These are phyloP conservation scores for Colletotrichum godetiae DNA, from an alignment of 2,329 filamentous ascomycete genomes.

Conservation along the genomic window DNA sequence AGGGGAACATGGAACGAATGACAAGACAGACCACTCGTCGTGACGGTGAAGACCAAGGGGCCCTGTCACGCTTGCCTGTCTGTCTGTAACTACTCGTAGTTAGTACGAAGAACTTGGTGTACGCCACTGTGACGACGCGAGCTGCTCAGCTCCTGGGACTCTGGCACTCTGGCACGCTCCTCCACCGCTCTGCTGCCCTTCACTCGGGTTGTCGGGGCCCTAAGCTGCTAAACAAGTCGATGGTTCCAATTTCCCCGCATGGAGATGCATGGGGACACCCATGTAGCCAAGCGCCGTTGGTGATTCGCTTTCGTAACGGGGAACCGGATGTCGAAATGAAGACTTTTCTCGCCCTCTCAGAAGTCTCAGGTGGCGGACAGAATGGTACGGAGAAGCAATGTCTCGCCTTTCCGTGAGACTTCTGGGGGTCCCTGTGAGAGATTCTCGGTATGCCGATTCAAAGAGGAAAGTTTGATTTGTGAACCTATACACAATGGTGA, in stretches of 20 bases:
- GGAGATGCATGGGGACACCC: conserved; percentile 2
- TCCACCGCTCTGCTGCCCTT: background rate
- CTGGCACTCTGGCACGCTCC: background rate
- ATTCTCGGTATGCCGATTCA: background rate
- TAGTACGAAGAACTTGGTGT: background rate
- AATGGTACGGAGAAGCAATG: background rate
- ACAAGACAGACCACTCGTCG: too few relatives aligned
- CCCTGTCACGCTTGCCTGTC: background rate
- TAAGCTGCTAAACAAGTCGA: background rate
- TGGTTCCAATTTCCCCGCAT: conserved; percentile 27
- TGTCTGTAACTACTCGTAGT: background rate
- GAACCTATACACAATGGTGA: background rate
- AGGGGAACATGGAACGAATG: too few relatives aligned
- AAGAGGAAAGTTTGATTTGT: background rate
- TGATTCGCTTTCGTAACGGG: conserved; percentile 8
- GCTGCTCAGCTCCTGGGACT: background rate
- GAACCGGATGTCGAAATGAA: background rate
- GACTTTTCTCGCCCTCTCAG: background rate
- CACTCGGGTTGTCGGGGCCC: conserved; percentile 12
- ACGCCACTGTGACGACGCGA: background rate
- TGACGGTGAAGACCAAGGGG: background rate
- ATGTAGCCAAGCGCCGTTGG: conserved; percentile 11
- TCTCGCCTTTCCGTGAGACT: background rate
- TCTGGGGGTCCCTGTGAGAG: background rate
- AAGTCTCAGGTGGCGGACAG: background rate